Percentiles rank a stretch among this genome's conserved stretches.
Evolutionary conservation across 2,329 filamentous ascomycete genomes (phyloP).

Genomic region (Arthrobotrys iridis): DNA sequence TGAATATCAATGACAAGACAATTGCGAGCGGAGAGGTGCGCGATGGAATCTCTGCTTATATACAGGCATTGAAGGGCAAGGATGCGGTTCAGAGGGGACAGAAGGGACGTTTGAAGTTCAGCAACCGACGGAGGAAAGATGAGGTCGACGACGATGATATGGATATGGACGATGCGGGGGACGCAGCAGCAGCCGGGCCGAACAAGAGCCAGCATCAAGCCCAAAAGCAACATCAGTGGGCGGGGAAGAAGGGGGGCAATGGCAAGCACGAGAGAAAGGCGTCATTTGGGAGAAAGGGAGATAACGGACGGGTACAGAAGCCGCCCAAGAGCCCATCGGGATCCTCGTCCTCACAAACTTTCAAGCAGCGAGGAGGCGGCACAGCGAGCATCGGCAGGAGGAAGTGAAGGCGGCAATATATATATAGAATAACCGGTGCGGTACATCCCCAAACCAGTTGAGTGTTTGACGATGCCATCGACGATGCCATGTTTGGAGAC

Average conservation of each 20-base stretch:
- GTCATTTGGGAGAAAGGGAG: slow-evolving; percentile 52
- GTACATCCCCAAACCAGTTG: neutral
- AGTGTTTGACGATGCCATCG: slow-evolving; percentile 36
- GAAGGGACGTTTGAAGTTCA: slow-evolving; percentile 76
- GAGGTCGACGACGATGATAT: slow-evolving; percentile 63
- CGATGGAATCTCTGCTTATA: slow-evolving; percentile 74
- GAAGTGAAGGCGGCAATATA: slow-evolving; percentile 37
- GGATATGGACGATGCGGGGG: slow-evolving; percentile 66
- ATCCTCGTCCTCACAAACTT: slow-evolving; percentile 13
- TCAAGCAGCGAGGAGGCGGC: slow-evolving; percentile 52
- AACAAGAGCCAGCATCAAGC: slow-evolving; percentile 11
- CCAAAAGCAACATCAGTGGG: slow-evolving; percentile 66
- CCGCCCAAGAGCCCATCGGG: slow-evolving; percentile 43
- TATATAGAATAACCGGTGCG: neutral
- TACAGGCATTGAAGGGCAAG: slow-evolving; percentile 74
- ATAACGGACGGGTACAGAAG: slow-evolving; percentile 52
- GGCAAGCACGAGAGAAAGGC: slow-evolving; percentile 54
- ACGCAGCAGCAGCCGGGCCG: slow-evolving; percentile 60
- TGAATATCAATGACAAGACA: slow-evolving; percentile 69
- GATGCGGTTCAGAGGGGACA: slow-evolving; percentile 73
- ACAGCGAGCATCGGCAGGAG: slow-evolving; percentile 54
- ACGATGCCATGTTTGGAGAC: slow-evolving; percentile 28
- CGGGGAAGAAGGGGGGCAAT: slow-evolving; percentile 23
- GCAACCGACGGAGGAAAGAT: slow-evolving; percentile 68
- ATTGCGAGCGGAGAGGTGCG: slow-evolving; percentile 62